Conservation (phyloP, 2,329 filamentous ascomycete genomes). For the Clonostachys sp. region DNA sequence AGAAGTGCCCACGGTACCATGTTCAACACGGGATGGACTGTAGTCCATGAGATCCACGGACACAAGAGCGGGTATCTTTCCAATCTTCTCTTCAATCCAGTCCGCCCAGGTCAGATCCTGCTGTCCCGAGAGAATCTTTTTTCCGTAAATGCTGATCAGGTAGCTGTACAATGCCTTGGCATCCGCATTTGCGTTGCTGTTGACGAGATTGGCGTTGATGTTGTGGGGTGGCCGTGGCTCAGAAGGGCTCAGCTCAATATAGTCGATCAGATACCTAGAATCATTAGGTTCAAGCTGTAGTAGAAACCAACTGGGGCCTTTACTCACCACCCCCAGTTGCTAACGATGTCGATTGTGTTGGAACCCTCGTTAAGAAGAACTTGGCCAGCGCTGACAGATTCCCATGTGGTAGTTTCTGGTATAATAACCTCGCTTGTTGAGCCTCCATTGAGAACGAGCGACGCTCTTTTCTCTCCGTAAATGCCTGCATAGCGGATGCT, state of each 20-base stretch:
- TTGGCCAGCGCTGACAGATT: conserved; percentile 33
- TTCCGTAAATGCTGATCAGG: conserved; percentile 37
- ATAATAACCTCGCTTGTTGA: conserved; percentile 33
- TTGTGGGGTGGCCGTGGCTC: conserved; percentile 27
- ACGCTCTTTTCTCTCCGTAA: conserved; percentile 38
- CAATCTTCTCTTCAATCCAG: conserved; percentile 35
- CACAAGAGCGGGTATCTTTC: conserved; percentile 40
- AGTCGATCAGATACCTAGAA: conserved; percentile 34
- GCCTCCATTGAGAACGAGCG: conserved; percentile 34
- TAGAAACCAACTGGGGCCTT: neutral
- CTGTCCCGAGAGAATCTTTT: conserved; percentile 41
- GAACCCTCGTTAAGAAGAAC: conserved; percentile 33
- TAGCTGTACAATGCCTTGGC: conserved; percentile 32
- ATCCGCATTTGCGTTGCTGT: conserved; percentile 25
- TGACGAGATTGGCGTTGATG: conserved; percentile 28
- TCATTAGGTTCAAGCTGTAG: no score
- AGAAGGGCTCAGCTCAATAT: conserved; percentile 29
- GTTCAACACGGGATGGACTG: conserved; percentile 35
- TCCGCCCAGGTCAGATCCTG: conserved; percentile 35
- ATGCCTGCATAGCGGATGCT: conserved; percentile 36
- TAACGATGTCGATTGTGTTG: conserved; percentile 39
- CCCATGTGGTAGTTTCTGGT: conserved; percentile 28
- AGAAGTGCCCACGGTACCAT: conserved; percentile 30
- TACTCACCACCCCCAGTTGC: conserved; percentile 41
- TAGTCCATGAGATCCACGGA: conserved; percentile 44